phyloP scores from a whole-genome alignment of 176 grass and related monocot genomes.

The Zoysia japonica region DNA sequence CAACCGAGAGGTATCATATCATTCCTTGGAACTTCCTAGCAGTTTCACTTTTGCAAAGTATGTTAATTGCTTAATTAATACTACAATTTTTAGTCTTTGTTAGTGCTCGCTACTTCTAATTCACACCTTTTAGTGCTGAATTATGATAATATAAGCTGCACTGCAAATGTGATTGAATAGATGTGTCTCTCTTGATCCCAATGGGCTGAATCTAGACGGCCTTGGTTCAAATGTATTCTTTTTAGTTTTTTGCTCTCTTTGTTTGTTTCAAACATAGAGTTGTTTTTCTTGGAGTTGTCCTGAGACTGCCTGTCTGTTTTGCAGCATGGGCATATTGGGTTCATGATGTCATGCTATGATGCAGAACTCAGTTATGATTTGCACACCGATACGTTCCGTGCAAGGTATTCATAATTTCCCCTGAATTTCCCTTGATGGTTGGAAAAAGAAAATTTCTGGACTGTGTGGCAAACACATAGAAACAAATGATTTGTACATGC shows the following conservation, averaged over 20 bases:
- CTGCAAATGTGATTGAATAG: slow-evolving; percentile 25
- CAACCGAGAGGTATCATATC: slow-evolving; percentile 86
- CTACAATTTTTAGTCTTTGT: background rate
- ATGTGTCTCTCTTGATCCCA: slow-evolving; percentile 1
- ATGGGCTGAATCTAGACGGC: slow-evolving; percentile 4
- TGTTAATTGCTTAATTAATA: background rate
- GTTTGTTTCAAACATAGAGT: slow-evolving; percentile 25
- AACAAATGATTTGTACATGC: background rate
- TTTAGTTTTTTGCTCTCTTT: background rate
- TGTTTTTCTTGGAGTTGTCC: slow-evolving; percentile 11
- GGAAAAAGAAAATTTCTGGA: background rate
- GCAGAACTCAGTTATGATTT: slow-evolving; percentile 88
- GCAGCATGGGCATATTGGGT: slow-evolving; percentile 98
- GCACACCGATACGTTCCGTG: slow-evolving; percentile 59
- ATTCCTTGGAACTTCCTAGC: background rate
- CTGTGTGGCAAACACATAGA: background rate
- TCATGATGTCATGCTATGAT: slow-evolving; percentile 99
- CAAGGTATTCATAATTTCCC: slow-evolving; percentile 58
- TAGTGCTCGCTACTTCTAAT: slow-evolving; percentile 21
- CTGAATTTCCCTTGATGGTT: background rate
- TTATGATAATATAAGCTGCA: slow-evolving; percentile 5
- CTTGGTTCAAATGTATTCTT: slow-evolving; percentile 13
- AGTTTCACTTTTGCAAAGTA: slow-evolving; percentile 30
- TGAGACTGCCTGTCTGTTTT: slow-evolving; percentile 43
- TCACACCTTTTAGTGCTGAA: slow-evolving; percentile 10